Base-by-base conservation (phyloP, 345 rosid species). In the Zanthoxylum bungeanum region DNA sequence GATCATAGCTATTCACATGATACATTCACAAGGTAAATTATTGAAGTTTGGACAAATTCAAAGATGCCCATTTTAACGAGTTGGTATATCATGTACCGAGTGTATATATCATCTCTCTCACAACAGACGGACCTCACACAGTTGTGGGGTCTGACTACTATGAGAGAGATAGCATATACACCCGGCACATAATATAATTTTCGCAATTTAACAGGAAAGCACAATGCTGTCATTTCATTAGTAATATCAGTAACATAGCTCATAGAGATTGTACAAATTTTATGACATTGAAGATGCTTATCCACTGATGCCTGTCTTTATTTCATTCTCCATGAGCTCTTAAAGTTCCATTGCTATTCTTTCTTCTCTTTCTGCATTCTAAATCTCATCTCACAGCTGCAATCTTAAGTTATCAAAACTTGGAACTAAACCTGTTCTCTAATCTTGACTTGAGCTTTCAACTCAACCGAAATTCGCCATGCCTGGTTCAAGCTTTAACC, bases 201-300 rank as follows among this genome's bases (percentile, higher is more conserved):
- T n/a, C n/a, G n/a, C n/a, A n/a, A n/a, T n/a, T 46, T 21, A 21
- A 66, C 12, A 12, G 62, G 47, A 33, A 16, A 6, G 31, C 33
- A 52, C 17, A 37, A 8, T 14, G 30, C 34, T 14, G 8, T 22
- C 36, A 52, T 30, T 47, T 30, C 40, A 49, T n/a, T n/a, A n/a
- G n/a, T n/a, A n/a, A n/a, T n/a, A n/a, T 33, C 27, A 66, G 6
- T 19, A 14, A 25, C 2, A 57, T 27, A 30, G 17, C 22, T 36
- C 47, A 21, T 25, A 40, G 6, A 63, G 9, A 14, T 37, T n/a
- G n/a, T 31, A 36, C 7, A 9, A 52, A 33, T 51, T 22, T 34
- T 51, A 64, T n/a, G 0, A 4, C 1, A 14, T 64, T 49, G 81
- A 77, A 74, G 75, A 68, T 73, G 84, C 87, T 77, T 47, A 73